These are phyloP conservation scores for Boletus smithii DNA, from an alignment of 1,284 basidiomycete genomes.

Conservation along the genomic window DNA sequence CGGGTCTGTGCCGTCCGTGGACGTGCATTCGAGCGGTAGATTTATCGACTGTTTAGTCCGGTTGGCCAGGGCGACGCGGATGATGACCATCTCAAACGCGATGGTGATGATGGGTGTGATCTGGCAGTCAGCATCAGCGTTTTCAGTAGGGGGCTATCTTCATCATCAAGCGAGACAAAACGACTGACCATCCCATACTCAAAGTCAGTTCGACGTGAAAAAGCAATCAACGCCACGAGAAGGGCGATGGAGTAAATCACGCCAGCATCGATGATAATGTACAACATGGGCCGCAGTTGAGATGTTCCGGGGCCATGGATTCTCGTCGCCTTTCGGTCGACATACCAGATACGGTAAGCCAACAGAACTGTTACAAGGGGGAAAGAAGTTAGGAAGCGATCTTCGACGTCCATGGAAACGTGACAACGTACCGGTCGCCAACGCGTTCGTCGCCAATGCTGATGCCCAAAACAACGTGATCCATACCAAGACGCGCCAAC, in stretches of 20 bases:
- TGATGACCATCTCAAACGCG: conserved; percentile 26
- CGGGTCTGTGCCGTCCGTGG: too few species aligned
- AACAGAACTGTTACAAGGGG: conserved; percentile 13
- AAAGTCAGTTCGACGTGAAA: conserved; percentile 1
- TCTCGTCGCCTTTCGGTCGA: conserved; percentile 11
- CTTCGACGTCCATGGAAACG: background rate
- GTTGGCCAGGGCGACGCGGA: conserved; percentile 16
- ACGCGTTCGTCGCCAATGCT: conserved; percentile 18
- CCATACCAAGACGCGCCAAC: conserved; percentile 14
- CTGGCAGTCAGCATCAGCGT: background rate
- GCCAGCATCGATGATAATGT: conserved; percentile 25
- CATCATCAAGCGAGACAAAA: background rate
- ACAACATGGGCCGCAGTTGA: conserved; percentile 17
- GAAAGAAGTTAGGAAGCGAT: background rate
- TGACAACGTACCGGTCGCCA: conserved; percentile 20
- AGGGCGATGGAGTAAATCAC: conserved; percentile 24
- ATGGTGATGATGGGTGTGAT: conserved; percentile 21
- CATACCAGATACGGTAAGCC: conserved; percentile 24
- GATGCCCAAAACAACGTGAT: conserved; percentile 17
- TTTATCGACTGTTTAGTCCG: background rate
- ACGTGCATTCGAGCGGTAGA: background rate
- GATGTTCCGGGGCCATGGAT: conserved; percentile 3
- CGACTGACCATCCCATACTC: conserved; percentile 18
- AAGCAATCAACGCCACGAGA: conserved; percentile 15
- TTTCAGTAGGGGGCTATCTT: background rate